Evolutionary conservation across 257 asterid genomes (phyloP).

Genomic region (Solanum virginianum): DNA sequence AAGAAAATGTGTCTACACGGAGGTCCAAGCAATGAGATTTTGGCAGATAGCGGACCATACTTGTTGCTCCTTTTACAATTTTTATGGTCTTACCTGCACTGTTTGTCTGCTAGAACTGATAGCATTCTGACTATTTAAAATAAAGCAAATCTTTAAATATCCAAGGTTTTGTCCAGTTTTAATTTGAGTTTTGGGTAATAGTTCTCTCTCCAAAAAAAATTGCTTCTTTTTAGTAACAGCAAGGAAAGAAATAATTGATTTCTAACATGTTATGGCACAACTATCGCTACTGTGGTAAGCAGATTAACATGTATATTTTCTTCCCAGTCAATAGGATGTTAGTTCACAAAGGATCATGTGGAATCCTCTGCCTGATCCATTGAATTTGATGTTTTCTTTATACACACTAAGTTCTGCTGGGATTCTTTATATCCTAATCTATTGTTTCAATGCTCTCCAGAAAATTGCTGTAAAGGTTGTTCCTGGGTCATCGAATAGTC

Average conservation of each 20-base stretch:
- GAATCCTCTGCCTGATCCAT: not conserved
- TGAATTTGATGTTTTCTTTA: not conserved
- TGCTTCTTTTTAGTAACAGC: not conserved
- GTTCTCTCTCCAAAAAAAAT: not conserved
- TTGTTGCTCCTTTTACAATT: not conserved
- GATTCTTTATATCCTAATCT: not conserved
- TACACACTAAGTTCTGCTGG: not conserved
- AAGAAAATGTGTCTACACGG: not conserved
- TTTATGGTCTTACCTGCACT: not conserved
- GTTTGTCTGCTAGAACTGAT: not conserved
- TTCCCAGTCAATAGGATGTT: not conserved
- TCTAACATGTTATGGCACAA: not conserved
- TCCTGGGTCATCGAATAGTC: constrained; percentile 32
- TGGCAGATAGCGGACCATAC: not conserved
- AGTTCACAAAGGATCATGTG: not conserved
- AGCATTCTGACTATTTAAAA: not conserved
- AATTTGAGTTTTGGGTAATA: not conserved
- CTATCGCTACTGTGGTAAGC: not conserved
- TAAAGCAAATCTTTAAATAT: not conserved
- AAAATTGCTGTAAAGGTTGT: constrained; percentile 22
- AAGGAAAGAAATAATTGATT: not conserved
- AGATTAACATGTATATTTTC: not conserved
- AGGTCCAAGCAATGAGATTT: not conserved
- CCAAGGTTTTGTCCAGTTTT: not conserved
- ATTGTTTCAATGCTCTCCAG: constrained; percentile 16